Percentiles rank a stretch among this genome's conserved stretches.
Evolutionary conservation across 2,329 filamentous ascomycete genomes (phyloP).

Genomic region (Neobulgaria alba): DNA sequence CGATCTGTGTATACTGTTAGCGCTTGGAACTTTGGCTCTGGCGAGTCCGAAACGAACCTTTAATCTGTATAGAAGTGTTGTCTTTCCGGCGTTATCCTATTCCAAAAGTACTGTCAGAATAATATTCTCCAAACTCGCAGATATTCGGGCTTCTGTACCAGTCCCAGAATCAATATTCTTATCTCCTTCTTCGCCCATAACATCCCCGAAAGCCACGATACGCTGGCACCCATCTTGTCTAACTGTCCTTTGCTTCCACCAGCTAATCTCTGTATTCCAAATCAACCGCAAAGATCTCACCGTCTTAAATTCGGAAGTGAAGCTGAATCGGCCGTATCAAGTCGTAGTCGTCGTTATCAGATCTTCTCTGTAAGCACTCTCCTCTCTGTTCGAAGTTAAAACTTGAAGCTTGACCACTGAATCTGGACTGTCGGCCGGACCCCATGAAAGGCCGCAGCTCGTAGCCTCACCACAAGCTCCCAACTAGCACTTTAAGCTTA

Average conservation of each 20-base stretch:
- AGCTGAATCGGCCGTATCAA: not conserved
- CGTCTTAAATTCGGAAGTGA: not conserved
- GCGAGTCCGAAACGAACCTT: constrained; percentile 70
- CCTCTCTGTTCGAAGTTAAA: too few species aligned
- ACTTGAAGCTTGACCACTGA: not conserved
- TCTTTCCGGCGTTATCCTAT: constrained; percentile 97
- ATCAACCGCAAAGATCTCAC: not conserved
- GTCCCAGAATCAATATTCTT: constrained; percentile 84
- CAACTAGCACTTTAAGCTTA: not conserved
- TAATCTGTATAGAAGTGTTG: constrained; percentile 88
- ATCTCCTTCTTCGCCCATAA: constrained; percentile 97
- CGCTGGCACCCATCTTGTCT: constrained; percentile 51
- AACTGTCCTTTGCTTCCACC: constrained; percentile 15
- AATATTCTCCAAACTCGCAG: not conserved
- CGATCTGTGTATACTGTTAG: constrained; percentile 54
- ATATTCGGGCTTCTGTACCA: constrained; percentile 47
- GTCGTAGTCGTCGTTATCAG: not conserved
- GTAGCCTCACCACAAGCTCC: not conserved
- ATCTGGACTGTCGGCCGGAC: too few species aligned
- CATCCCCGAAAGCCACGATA: constrained; percentile 63
- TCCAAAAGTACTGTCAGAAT: not conserved
- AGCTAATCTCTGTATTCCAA: not conserved
- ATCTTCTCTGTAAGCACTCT: not conserved
- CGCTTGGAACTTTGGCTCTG: too few species aligned
- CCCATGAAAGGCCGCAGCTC: too few species aligned